Evolutionary conservation across 768 basidiomycete species (phyloP).

Genomic region (Podaxis sp.): DNA sequence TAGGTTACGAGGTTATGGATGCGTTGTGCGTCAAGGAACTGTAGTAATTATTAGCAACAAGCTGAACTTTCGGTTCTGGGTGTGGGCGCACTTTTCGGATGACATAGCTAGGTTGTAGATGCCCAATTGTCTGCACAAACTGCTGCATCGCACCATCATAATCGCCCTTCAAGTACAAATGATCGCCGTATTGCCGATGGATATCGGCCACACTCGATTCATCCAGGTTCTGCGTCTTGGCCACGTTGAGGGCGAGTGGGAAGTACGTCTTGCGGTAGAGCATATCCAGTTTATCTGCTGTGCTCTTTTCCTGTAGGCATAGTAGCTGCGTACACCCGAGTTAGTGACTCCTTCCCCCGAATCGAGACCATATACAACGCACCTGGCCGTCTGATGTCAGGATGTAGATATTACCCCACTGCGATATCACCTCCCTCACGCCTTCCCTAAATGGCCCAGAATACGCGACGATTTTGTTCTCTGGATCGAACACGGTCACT

Average conservation of each 20-base stretch:
- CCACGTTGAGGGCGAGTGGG: conserved; percentile 77
- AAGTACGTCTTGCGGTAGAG: conserved; percentile 81
- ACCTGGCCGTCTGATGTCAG: conserved; percentile 79
- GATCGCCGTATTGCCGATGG: conserved; percentile 86
- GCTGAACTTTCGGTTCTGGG: too few species aligned
- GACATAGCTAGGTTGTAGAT: conserved; percentile 91
- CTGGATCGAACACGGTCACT: conserved; percentile 86
- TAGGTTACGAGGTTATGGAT: conserved; percentile 96
- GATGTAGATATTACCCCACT: conserved; percentile 80
- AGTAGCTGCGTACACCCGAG: conserved; percentile 42
- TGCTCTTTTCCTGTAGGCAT: conserved; percentile 75
- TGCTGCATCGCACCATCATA: conserved; percentile 94
- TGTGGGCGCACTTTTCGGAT: conserved; percentile 76
- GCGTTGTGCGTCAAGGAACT: conserved; percentile 97
- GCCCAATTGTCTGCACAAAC: conserved; percentile 86
- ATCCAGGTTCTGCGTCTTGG: conserved; percentile 75
- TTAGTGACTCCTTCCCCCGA: not conserved
- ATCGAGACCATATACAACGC: conserved; percentile 19
- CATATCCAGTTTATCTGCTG: conserved; percentile 81
- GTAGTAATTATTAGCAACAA: not conserved
- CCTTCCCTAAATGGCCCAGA: conserved; percentile 79
- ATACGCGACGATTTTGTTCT: conserved; percentile 89
- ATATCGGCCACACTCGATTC: conserved; percentile 81
- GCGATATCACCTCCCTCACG: conserved; percentile 78
- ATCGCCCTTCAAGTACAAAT: conserved; percentile 86